A percentile compares a stretch with the other conserved stretches of the same genome.
These are phyloP conservation scores for Sclerotinia nivalis DNA, from an alignment of 2,329 filamentous ascomycete genomes.

Conservation along the genomic window DNA sequence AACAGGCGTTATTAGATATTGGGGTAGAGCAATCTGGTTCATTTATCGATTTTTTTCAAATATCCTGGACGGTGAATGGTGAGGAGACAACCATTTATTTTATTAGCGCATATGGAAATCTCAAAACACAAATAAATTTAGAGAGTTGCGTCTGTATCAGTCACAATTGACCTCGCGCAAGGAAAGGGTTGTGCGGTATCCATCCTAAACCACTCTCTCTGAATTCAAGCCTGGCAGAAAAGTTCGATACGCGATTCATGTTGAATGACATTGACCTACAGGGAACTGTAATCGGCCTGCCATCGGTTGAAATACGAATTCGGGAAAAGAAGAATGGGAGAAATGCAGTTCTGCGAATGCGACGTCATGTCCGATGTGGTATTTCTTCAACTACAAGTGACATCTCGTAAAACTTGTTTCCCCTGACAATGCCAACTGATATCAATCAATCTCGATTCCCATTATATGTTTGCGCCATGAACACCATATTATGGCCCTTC, in stretches of 20 bases:
- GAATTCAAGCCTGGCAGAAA: not conserved
- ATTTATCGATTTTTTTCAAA: not conserved
- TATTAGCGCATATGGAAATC: not conserved
- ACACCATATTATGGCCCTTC: not conserved
- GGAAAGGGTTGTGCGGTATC: not conserved
- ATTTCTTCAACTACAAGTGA: not conserved
- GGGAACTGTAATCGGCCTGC: too few relatives aligned
- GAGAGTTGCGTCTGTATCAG: not conserved
- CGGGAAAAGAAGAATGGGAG: not conserved
- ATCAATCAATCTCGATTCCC: not conserved
- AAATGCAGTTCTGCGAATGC: not conserved
- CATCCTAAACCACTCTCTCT: too few relatives aligned
- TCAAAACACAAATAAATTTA: too few relatives aligned
- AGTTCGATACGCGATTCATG: not conserved
- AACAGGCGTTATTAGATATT: not conserved
- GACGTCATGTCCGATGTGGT: not conserved
- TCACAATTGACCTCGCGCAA: not conserved
- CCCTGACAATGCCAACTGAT: not conserved
- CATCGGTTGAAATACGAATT: not conserved
- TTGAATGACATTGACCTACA: not conserved
- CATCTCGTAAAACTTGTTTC: not conserved
- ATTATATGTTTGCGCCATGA: constrained; percentile 10
- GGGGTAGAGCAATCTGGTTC: not conserved
- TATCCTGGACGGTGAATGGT: not conserved
- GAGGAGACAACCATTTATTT: not conserved